phyloP scores from a whole-genome alignment of 257 asterid genomes.

The Gardenia jasminoides region DNA sequence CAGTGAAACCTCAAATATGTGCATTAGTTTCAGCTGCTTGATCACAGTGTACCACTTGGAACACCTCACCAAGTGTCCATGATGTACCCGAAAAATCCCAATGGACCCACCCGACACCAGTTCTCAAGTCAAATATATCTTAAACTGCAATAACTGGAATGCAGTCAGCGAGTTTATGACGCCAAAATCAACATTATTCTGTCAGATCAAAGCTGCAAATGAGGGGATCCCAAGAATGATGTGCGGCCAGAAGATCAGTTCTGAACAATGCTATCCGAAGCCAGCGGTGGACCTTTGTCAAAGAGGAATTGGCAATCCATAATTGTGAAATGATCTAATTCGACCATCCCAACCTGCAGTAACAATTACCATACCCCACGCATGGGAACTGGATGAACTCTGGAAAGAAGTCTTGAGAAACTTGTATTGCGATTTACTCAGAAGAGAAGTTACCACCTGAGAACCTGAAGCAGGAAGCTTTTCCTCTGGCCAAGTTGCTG shows the following conservation, averaged over 20 bases:
- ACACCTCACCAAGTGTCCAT: slow-evolving; percentile 1
- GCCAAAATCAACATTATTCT: slow-evolving; percentile 1
- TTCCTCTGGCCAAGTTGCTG: slow-evolving; percentile 99
- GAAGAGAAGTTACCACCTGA: slow-evolving; percentile 25
- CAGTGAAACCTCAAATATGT: slow-evolving; percentile 23
- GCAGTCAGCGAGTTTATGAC: neutral
- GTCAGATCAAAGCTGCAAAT: slow-evolving; percentile 1
- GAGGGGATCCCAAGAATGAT: slow-evolving; percentile 9
- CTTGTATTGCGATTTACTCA: slow-evolving; percentile 70
- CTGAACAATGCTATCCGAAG: slow-evolving; percentile 10
- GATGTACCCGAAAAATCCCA: slow-evolving; percentile 1
- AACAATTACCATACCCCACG: slow-evolving; percentile 86
- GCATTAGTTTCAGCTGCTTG: neutral
- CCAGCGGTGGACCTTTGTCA: slow-evolving; percentile 25
- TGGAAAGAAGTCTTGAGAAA: slow-evolving; percentile 66
- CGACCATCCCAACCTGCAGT: slow-evolving; percentile 91
- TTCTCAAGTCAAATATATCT: neutral
- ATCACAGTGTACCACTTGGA: neutral
- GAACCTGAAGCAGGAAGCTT: slow-evolving; percentile 64
- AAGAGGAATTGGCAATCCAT: slow-evolving; percentile 72
- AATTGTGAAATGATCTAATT: slow-evolving; percentile 80
- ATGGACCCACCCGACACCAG: slow-evolving; percentile 11
- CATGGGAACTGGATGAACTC: slow-evolving; percentile 58
- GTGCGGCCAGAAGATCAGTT: neutral
- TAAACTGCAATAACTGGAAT: neutral